A percentile compares a stretch with the other conserved stretches of the same genome.
Conservation (phyloP, 345 rosid species). For the Psidium friedrichsthalianum region DNA sequence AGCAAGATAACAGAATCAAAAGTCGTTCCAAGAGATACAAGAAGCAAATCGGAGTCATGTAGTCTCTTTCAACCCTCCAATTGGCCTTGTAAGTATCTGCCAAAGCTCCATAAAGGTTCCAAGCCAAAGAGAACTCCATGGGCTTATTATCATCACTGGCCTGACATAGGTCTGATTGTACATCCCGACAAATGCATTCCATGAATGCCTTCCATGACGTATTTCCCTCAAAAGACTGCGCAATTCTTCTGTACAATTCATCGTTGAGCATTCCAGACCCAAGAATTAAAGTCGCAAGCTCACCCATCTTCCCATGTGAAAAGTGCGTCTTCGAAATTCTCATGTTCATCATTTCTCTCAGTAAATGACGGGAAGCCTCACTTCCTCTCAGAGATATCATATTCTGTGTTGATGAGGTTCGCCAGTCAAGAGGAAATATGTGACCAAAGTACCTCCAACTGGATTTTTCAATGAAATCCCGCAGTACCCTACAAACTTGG, state of each 20-base stretch:
- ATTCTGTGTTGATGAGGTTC: slow-evolving; percentile 9
- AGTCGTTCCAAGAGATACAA: slow-evolving; percentile 34
- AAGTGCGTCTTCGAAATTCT: not conserved
- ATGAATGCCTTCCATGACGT: slow-evolving; percentile 23
- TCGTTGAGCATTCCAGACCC: slow-evolving; percentile 14
- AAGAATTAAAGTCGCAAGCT: slow-evolving; percentile 20
- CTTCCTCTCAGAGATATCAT: slow-evolving; percentile 23
- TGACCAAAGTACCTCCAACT: not conserved
- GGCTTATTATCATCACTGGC: not conserved
- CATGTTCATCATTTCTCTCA: slow-evolving; percentile 7
- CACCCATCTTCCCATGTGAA: slow-evolving; percentile 30
- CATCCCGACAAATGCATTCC: not conserved
- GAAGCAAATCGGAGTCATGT: slow-evolving; percentile 31
- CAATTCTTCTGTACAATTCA: slow-evolving; percentile 1
- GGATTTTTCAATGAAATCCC: slow-evolving; percentile 5
- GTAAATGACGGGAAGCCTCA: slow-evolving; percentile 4
- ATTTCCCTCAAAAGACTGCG: not conserved
- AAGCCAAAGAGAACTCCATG: not conserved
- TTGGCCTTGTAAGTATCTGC: slow-evolving; percentile 13
- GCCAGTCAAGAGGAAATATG: slow-evolving; percentile 28
- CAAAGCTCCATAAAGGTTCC: slow-evolving; percentile 18
- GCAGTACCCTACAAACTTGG: not conserved
- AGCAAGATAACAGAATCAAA: slow-evolving; percentile 8
- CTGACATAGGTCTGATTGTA: not conserved
- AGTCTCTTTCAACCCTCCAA: slow-evolving; percentile 15